A percentile compares a stretch with the other conserved stretches of the same genome.
Evolutionary conservation across 2,329 filamentous ascomycete genomes (phyloP).

Genomic region (Penicillium psychrosexuale): DNA sequence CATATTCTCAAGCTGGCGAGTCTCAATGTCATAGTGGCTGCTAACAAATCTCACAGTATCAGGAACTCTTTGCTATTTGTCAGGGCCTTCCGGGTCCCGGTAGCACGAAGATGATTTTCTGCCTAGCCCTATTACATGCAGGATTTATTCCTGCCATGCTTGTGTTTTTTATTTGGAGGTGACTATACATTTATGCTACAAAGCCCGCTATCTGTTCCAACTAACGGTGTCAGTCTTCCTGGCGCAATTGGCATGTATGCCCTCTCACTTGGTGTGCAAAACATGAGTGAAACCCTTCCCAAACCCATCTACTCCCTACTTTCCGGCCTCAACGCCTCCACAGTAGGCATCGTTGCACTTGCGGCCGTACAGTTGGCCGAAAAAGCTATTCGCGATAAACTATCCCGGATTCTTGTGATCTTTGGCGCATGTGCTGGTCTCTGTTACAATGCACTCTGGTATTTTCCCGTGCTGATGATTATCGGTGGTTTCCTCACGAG

Average conservation of each 20-base stretch:
- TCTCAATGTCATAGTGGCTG: neutral
- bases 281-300: constrained; percentile 58
- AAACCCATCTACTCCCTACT: constrained; percentile 64
- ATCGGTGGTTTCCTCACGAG: constrained; percentile 53
- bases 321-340: constrained; percentile 68
- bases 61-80: constrained; percentile 67
- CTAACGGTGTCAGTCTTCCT: constrained; percentile 52
- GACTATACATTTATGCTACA: constrained; percentile 22
- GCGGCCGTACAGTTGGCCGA: constrained; percentile 66
- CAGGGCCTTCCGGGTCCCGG: constrained; percentile 66
- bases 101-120: constrained; percentile 70
- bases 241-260: constrained; percentile 69
- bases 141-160: constrained; percentile 58
- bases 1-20: neutral
- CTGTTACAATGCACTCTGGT: constrained; percentile 71
- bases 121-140: constrained; percentile 62
- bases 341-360: constrained; percentile 68
- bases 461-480: constrained; percentile 65
- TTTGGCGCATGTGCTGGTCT: constrained; percentile 62
- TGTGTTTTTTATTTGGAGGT: constrained; percentile 63
- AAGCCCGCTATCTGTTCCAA: neutral
- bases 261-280: constrained; percentile 62
- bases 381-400: constrained; percentile 64
- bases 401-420: constrained; percentile 64
- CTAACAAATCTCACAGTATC: constrained; percentile 50